A percentile compares a stretch with the other conserved stretches of the same genome.
phyloP scores from a whole-genome alignment of 164 flowering plant species.

The Cinnamomum chago region DNA sequence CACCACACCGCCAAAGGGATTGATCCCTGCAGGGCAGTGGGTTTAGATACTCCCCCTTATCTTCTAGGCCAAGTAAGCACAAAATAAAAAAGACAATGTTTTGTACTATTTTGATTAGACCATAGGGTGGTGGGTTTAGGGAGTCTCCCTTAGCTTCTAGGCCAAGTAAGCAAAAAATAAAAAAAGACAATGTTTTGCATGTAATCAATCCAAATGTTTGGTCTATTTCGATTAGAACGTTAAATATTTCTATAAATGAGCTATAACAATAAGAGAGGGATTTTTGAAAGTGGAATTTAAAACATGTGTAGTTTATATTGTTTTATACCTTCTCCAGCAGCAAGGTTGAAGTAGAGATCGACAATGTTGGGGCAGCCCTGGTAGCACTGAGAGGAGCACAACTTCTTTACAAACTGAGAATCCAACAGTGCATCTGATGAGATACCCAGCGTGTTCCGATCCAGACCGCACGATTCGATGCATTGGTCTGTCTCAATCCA shows the following conservation, averaged over 20 bases:
- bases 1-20: background rate
- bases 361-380: constrained; percentile 58
- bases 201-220: background rate
- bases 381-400: constrained; percentile 66
- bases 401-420: constrained; percentile 37
- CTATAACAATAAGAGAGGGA: too few species aligned
- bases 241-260: too few species aligned
- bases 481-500: constrained; percentile 56
- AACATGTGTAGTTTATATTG: background rate
- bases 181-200: background rate
- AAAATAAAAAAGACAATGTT: background rate
- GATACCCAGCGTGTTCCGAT: constrained; percentile 48
- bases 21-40: background rate
- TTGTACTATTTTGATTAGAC: background rate
- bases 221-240: background rate
- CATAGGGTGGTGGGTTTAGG: too few species aligned
- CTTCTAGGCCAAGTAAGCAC: background rate
- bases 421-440: constrained; percentile 68
- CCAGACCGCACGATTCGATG: constrained; percentile 51
- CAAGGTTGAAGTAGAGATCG: constrained; percentile 72
- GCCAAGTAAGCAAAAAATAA: background rate
- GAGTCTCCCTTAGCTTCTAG: background rate
- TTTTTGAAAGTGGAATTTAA: too few species aligned
- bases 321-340: constrained; percentile 65
- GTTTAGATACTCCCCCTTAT: background rate